Base-by-base conservation (phyloP, 1,139 yeast genomes). In the Spathaspora jeffriesii region DNA sequence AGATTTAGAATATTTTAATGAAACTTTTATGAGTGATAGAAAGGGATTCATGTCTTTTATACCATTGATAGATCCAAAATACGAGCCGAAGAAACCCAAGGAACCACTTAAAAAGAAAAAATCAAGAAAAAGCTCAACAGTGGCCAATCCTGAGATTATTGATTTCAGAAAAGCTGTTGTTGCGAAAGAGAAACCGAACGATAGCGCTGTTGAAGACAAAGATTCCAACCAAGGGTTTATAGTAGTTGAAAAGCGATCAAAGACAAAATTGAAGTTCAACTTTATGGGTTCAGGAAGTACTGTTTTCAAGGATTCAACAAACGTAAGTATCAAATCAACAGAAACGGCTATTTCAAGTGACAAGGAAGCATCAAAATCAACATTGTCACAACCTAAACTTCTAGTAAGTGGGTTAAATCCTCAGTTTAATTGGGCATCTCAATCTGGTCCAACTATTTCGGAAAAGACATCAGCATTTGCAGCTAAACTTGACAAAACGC, bases 1-100 rank as follows among this genome's bases (percentile, higher is more conserved):
- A 8, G 69, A 79, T 50, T 50, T 67, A 4, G 53, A 59, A 1
- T 58, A 49, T 0, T 83, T 73, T 57, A 83, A 85, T 53, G 76
- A 71, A 31, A 58, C 62, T 2, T 85, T 81, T 53, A 73, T 85
- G 62, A 75, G 69, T 50, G 73, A 76, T 50, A 64, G 70, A 3
- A 68, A 67, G 45, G 78, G 78, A 0, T 68, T 52, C 44, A 30
- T 50, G 31, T 58, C 68, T 1, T 81, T 82, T 54, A 76, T 68
- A 34, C 85, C 88, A 2, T 57, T 79, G 42, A 59, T 81, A 44
- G 85, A 81, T 58, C 54, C 67, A 2, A 67, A 63, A 45, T 50
- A 58, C 15, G 69, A 67, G 13, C 42, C 44, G 1, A 63, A 55
- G 38, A 40, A 49, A 28, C 36, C 49, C 6, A 54, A 52, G 23